Base-by-base conservation (phyloP, 2,329 filamentous ascomycete species). In the Monosporascus sp. region DNA sequence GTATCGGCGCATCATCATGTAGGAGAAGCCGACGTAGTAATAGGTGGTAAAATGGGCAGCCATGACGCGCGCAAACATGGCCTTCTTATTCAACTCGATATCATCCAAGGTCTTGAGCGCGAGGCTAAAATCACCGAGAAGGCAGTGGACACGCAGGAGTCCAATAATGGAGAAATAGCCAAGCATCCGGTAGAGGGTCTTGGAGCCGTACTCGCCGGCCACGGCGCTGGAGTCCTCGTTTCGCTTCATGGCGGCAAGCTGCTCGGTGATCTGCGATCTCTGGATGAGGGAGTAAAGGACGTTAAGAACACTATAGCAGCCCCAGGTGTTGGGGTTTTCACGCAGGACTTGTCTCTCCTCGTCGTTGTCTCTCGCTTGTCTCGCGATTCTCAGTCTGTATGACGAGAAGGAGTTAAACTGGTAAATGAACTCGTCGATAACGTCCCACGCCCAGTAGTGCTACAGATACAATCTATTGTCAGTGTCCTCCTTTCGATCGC, bases 1-100 rank as follows among this genome's bases (percentile, higher is more conserved):
- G 73, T 99, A 99, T 71, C 94, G 90, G 78, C 94, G 91, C 90
- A 97, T 96, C 94, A 99, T 99, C 93, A 99, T 97, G 87, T 99
- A 99, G 64, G 90, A 96, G 85, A 99, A 99, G 64, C 94, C 94
- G 59, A 99, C 93, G 73, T 97, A 97, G 85, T 99, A 99, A 85
- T 97, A 99, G 61, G 94, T 99, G 63, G 93, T 97, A 79, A 97
- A 97, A 80, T 99, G 94, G 54, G 94, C 94, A 51, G 94, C 93
- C 94, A 99, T 97, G 72, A 99, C 94, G 62, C 94, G 90, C 59
- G 94, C 93, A 72, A 99, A 99, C 90, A 97, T 97, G 74, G 94
- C 92, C 82, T 97, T 97, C 83, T 99, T 99, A 82, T 97, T 99
- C 67, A 99, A 86, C 83, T 99, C 94, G 69, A 99, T 97, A 72